Evolutionary conservation across 495 filamentous ascomycete genomes (phyloP).

Genomic region (Penicillium cataractarum): DNA sequence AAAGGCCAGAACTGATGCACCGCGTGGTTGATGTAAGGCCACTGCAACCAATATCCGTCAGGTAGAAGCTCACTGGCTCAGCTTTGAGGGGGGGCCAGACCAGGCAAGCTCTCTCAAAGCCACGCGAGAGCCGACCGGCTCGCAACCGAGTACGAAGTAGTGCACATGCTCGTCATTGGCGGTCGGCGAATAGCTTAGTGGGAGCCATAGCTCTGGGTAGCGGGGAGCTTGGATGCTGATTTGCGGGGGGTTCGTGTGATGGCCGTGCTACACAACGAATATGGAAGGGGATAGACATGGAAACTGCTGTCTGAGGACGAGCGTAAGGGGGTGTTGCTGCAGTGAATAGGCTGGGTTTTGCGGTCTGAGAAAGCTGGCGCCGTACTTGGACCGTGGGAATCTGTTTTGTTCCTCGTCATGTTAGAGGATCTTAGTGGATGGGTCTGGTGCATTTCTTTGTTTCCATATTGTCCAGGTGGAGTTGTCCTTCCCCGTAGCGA

Average conservation of each 20-base stretch:
- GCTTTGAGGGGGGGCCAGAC: background rate
- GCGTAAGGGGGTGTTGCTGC: conserved; percentile 2
- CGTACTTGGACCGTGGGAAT: background rate
- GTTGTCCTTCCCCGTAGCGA: background rate
- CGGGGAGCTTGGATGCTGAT: conserved; percentile 5
- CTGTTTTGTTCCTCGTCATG: background rate
- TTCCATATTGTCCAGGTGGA: background rate
- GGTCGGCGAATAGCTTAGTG: conserved; percentile 8
- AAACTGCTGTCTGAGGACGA: background rate
- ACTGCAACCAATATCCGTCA: background rate
- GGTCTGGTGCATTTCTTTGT: background rate
- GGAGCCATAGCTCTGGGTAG: background rate
- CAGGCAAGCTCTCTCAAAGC: background rate
- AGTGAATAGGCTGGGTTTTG: background rate
- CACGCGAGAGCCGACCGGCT: conserved; percentile 27
- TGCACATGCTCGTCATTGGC: conserved; percentile 8
- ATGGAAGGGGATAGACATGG: background rate
- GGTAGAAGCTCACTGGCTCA: background rate
- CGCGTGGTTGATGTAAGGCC: conserved; percentile 1
- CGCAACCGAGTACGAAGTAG: conserved; percentile 13
- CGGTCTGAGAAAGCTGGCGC: background rate
- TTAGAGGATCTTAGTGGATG: background rate
- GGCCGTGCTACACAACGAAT: background rate
- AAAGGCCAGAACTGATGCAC: background rate
- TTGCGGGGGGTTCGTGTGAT: conserved; percentile 6